Evolutionary conservation across 495 filamentous ascomycete species (phyloP).

Genomic region (Annulohypoxylon moriforme): DNA sequence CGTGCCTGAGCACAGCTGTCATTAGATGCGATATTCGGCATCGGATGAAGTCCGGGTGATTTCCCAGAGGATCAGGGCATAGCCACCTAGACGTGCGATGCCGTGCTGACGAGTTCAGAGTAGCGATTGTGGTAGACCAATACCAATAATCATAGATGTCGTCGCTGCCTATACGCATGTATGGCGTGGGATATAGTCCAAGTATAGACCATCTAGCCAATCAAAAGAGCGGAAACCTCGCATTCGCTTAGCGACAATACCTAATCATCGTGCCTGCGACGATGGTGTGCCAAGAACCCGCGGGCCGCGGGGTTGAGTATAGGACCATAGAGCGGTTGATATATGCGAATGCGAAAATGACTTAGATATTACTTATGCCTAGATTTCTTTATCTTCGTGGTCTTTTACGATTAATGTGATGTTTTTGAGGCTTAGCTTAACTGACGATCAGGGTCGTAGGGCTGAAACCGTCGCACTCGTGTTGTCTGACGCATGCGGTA

Average conservation of each 20-base stretch:
- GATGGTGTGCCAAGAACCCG: neutral
- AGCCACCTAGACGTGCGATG: neutral
- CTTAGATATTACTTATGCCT: neutral
- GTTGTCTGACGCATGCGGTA: neutral
- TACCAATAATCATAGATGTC: neutral
- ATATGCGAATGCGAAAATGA: slow-evolving; percentile 3
- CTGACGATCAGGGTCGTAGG: neutral
- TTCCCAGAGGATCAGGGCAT: neutral
- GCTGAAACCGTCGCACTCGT: neutral
- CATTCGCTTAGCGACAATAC: slow-evolving; percentile 7
- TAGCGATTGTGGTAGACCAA: neutral
- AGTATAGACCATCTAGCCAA: neutral
- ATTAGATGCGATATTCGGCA: neutral
- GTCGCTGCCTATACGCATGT: neutral
- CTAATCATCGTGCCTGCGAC: neutral
- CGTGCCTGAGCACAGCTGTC: neutral
- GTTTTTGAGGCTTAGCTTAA: neutral
- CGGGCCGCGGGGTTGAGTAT: neutral
- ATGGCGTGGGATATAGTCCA: neutral
- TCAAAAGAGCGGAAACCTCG: neutral
- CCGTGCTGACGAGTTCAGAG: no score
- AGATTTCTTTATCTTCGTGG: neutral
- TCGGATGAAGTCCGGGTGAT: neutral
- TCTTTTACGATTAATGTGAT: neutral
- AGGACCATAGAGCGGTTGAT: neutral